These are phyloP conservation scores for Ophiocordyceps camponoti-rufipedis DNA, from an alignment of 2,329 filamentous ascomycete genomes.

Conservation along the genomic window DNA sequence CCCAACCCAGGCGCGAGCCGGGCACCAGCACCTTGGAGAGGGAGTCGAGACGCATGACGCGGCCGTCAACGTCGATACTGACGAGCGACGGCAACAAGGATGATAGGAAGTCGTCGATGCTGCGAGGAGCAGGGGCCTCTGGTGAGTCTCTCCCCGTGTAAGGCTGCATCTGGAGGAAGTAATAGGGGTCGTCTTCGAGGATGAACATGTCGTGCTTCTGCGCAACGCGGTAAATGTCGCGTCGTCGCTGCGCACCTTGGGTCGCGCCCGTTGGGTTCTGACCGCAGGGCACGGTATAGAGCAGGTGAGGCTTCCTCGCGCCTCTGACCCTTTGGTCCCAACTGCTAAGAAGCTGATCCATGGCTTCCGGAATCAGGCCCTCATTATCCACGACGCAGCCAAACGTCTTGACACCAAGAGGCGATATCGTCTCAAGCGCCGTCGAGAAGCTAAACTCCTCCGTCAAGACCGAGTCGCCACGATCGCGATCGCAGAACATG, in stretches of 20 bases:
- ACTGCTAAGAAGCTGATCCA: slow-evolving; percentile 30
- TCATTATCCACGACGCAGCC: slow-evolving; percentile 34
- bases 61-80: slow-evolving; percentile 68
- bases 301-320: slow-evolving; percentile 30
- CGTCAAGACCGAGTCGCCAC: slow-evolving; percentile 62
- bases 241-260: slow-evolving; percentile 47
- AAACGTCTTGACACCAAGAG: slow-evolving; percentile 31
- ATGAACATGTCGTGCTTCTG: slow-evolving; percentile 77
- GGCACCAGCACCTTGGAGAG: slow-evolving; percentile 86
- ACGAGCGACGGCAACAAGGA: slow-evolving; percentile 46
- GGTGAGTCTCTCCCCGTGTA: slow-evolving; percentile 39
- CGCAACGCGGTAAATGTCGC: slow-evolving; percentile 57
- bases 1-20: slow-evolving; percentile 69
- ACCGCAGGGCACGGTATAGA: slow-evolving; percentile 52
- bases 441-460: slow-evolving; percentile 88
- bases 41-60: slow-evolving; percentile 79
- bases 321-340: slow-evolving; percentile 30
- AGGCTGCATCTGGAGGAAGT: slow-evolving; percentile 76
- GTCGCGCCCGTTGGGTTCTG: slow-evolving; percentile 88
- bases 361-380: slow-evolving; percentile 29
- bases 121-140: slow-evolving; percentile 35
- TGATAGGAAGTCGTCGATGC: slow-evolving; percentile 54
- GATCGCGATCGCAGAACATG: slow-evolving; percentile 53
- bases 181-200: slow-evolving; percentile 87
- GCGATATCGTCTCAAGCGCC: slow-evolving; percentile 37